Evolutionary conservation across 208 protist genomes (phyloP).

Genomic region (Leishmania mexicana): DNA sequence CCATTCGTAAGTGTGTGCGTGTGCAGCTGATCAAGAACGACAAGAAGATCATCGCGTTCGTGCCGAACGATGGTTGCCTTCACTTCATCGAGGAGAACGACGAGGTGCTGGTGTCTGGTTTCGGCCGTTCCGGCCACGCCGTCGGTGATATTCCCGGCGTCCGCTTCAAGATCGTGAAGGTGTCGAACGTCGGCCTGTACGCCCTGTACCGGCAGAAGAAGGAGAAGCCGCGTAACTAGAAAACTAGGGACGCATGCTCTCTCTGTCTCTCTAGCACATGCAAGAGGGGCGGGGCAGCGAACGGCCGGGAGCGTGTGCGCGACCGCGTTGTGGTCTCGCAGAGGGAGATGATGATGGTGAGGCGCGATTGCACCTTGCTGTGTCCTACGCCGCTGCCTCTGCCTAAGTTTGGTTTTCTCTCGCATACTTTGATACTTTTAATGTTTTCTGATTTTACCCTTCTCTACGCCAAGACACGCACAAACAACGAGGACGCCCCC

Average conservation of each 20-base stretch:
- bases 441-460: too few relatives aligned
- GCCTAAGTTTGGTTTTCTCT: neutral
- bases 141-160: constrained; percentile 99
- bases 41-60: constrained; percentile 99
- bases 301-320: neutral
- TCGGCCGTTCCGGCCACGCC: constrained; percentile 99
- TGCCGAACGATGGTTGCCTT: constrained; percentile 99
- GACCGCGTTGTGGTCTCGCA: neutral
- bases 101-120: constrained; percentile 99
- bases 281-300: neutral
- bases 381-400: neutral
- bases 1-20: constrained; percentile 99
- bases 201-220: constrained; percentile 99
- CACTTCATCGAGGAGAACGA: constrained; percentile 99
- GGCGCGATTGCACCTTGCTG: neutral
- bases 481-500: too few relatives aligned
- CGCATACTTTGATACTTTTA: neutral
- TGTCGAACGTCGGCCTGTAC: constrained; percentile 97
- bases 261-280: neutral
- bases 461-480: too few relatives aligned
- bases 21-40: constrained; percentile 99
- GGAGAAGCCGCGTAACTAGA: constrained; percentile 94
- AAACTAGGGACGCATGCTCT: neutral
- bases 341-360: neutral
- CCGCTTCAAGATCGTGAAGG: constrained; percentile 99